phyloP scores from a whole-genome alignment of 805 yeast species.

The Candida ascalaphidarum region DNA sequence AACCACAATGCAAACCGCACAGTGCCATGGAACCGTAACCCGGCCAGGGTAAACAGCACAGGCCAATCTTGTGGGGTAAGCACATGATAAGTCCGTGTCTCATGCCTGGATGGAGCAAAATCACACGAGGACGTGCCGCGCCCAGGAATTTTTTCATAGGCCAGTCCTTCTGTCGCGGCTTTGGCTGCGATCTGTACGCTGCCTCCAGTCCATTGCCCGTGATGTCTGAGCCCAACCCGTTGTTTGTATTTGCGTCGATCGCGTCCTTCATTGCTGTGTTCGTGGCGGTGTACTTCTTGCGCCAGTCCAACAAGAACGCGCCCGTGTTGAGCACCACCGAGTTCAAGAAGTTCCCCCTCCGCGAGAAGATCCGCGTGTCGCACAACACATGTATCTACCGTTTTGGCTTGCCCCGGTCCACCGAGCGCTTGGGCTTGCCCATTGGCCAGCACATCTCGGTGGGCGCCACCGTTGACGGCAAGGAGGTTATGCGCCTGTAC shows the following conservation, averaged over 20 bases:
- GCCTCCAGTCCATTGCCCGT: too few species aligned
- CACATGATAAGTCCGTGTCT: too few species aligned
- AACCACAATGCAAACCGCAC: too few species aligned
- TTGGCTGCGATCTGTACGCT: too few species aligned
- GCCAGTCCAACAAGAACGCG: constrained; percentile 26
- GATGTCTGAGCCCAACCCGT: constrained; percentile 32
- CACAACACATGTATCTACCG: constrained; percentile 81
- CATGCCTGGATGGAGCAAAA: too few species aligned
- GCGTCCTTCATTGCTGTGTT: constrained; percentile 26
- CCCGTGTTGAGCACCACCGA: constrained; percentile 56
- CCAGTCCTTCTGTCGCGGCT: too few species aligned
- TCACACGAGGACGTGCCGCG: too few species aligned
- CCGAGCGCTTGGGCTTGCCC: constrained; percentile 78
- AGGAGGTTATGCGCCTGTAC: constrained; percentile 77
- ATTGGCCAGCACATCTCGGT: constrained; percentile 91
- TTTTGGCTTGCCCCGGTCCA: constrained; percentile 70
- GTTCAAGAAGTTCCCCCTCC: constrained; percentile 73
- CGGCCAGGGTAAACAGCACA: too few species aligned
- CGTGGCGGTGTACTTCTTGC: constrained; percentile 24
- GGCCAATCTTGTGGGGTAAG: too few species aligned
- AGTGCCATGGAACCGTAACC: too few species aligned
- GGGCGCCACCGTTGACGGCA: constrained; percentile 66
- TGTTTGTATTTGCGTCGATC: constrained; percentile 30
- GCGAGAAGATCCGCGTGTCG: constrained; percentile 64
- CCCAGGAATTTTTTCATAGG: too few species aligned